Evolutionary conservation across 2,329 filamentous ascomycete genomes (phyloP).

Genomic region (Penicillium sp.): DNA sequence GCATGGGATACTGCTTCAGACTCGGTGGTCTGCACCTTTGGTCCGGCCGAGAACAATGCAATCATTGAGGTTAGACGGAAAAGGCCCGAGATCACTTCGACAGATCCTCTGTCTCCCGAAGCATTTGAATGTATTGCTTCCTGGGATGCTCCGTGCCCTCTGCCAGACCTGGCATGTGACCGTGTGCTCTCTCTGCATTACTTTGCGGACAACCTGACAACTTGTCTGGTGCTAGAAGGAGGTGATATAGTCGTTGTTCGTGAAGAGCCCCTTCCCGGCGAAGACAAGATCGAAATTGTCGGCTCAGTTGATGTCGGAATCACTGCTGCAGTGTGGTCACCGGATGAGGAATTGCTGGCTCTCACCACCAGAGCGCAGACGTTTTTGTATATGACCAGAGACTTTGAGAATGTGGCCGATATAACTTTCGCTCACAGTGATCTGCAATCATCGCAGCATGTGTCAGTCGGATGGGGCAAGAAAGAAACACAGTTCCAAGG

Average conservation of each 20-base stretch:
- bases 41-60: constrained; percentile 67
- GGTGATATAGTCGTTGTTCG: constrained; percentile 87
- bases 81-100: constrained; percentile 32
- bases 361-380: constrained; percentile 77
- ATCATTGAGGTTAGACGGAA: constrained; percentile 69
- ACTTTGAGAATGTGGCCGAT: constrained; percentile 80
- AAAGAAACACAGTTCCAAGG: constrained; percentile 97
- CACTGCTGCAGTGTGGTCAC: constrained; percentile 84
- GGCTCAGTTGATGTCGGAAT: constrained; percentile 93
- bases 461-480: constrained; percentile 97
- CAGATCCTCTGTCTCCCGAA: constrained; percentile 40
- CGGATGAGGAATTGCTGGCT: constrained; percentile 85
- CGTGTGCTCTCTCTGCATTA: constrained; percentile 76
- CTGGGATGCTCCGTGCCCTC: constrained; percentile 84
- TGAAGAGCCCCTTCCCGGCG: constrained; percentile 63
- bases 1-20: constrained; percentile 83
- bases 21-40: constrained; percentile 77
- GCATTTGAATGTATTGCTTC: constrained; percentile 62
- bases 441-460: constrained; percentile 83
- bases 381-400: constrained; percentile 86
- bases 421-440: constrained; percentile 70
- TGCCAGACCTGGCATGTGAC: constrained; percentile 72
- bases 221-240: constrained; percentile 80
- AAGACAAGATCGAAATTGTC: constrained; percentile 88
- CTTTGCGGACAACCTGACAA: constrained; percentile 73